Evolutionary conservation across 306 rosid genomes (phyloP), one percentile per base, ranked within the genome.

Genomic region (Sindora glabra): DNA sequence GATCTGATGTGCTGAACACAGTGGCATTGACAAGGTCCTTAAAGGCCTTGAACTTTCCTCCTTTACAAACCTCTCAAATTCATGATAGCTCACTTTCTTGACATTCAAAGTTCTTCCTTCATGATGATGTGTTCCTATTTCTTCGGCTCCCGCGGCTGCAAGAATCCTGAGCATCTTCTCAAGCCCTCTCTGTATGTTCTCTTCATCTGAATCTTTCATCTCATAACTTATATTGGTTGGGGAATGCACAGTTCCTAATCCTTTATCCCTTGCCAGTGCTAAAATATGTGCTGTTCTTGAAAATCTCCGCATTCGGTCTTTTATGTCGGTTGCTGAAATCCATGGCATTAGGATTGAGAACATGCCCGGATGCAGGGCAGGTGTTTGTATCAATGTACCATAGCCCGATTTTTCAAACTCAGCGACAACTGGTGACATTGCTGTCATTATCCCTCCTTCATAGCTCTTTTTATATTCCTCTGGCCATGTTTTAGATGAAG

Each of bases 381-480:
- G 97, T 45, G 97, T 89, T 60, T 89, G 97, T 67, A 89, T 86
- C 60, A 86, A 38, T 0, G 81, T 86, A 6, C 97, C 92, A 41
- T 86, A 83, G 21, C 95, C 90, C 9, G 94, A 80, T 30, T 64
- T 64, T 3, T 80, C 80, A 46, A 79, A 51, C 39, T 81, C 85
- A 0, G 80, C 89, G 6, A 57, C 84, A 40, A 82, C 86, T 0
- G 83, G 51, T 2, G 94, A 90, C 94, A 90, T 90, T 62, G 94
- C 85, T 54, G 95, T 90, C 95, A 90, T 84, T 68, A 86, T 86
- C 51, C 89, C 97, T 64, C 97, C 95, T 68, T 90, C 94, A 27
- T 77, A 90, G 78, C 95, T 86, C 75, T 76, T 89, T 49, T 83
- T 86, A 40, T 67, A 42, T 53, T 62, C 5, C 69, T 78, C 80